A percentile compares a stretch with the other conserved stretches of the same genome.
Conservation (phyloP, 495 filamentous ascomycete genomes). For the Glonium stellatum region DNA sequence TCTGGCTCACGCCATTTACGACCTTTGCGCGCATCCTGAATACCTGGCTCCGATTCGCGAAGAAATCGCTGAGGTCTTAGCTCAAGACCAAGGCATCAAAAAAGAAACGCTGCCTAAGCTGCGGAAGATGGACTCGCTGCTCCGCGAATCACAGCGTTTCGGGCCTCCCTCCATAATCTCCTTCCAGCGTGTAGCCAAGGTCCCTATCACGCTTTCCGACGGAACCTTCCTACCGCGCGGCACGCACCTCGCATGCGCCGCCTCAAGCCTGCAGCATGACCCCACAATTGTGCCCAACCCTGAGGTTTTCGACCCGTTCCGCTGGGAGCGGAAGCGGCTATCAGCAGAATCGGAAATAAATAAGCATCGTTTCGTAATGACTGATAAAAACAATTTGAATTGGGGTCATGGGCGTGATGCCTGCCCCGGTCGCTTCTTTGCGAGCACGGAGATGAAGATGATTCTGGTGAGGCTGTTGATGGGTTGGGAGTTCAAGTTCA, state of each 20-base stretch:
- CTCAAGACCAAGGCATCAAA: not conserved
- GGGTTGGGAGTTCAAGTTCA: constrained; percentile 20
- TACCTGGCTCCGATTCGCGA: constrained; percentile 44
- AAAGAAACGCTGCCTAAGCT: constrained; percentile 41
- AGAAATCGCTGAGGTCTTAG: constrained; percentile 42
- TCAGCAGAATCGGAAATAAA: constrained; percentile 3
- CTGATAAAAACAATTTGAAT: constrained; percentile 38
- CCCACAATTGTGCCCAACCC: constrained; percentile 1
- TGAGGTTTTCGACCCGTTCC: constrained; percentile 15
- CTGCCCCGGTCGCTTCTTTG: constrained; percentile 51
- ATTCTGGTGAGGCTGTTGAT: constrained; percentile 23
- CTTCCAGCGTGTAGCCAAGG: constrained; percentile 16
- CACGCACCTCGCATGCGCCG: constrained; percentile 18
- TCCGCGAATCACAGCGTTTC: constrained; percentile 47
- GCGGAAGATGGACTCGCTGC: constrained; percentile 49
- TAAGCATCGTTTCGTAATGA: constrained; percentile 3
- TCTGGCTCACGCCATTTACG: constrained; percentile 26
- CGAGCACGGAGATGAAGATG: constrained; percentile 45
- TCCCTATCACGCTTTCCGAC: constrained; percentile 26
- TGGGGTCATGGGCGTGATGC: constrained; percentile 51
- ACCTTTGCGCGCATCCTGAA: constrained; percentile 43
- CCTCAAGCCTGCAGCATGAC: constrained; percentile 23
- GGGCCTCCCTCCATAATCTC: constrained; percentile 25
- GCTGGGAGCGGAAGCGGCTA: constrained; percentile 22
- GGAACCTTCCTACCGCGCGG: constrained; percentile 28